Percentiles rank a stretch among this genome's conserved stretches.
Evolutionary conservation across 2,329 filamentous ascomycete genomes (phyloP).

Genomic region (Gnomoniopsis sp.): DNA sequence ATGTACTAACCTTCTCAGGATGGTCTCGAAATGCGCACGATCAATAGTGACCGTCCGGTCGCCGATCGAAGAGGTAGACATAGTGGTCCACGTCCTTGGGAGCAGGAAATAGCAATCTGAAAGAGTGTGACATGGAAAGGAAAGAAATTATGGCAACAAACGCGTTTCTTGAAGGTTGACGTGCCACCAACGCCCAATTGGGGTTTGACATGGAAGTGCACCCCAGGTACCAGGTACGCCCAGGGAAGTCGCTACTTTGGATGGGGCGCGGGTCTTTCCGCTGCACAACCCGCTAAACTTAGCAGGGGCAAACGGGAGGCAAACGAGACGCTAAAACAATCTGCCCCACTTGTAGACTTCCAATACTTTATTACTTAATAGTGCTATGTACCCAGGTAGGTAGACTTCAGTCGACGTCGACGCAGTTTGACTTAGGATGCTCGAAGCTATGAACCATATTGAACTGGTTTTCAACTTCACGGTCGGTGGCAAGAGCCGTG

Average conservation of each 20-base stretch:
- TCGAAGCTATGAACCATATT: neutral
- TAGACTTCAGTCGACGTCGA: neutral
- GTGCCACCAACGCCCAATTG: neutral
- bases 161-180: neutral
- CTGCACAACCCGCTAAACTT: neutral
- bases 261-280: neutral
- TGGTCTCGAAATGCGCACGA: slow-evolving; percentile 57
- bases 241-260: neutral
- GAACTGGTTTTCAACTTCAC: too few relatives aligned
- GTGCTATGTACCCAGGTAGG: neutral
- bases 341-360: neutral
- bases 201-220: neutral
- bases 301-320: too few relatives aligned
- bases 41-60: slow-evolving; percentile 50
- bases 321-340: neutral
- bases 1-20: slow-evolving; percentile 54
- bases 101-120: neutral
- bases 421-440: neutral
- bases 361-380: too few relatives aligned
- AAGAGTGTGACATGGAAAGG: neutral
- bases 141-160: neutral
- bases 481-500: too few relatives aligned
- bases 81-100: slow-evolving; percentile 1
- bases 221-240: neutral
- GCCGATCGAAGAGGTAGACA: slow-evolving; percentile 4